Evolutionary conservation across 2,329 filamentous ascomycete genomes (phyloP).

Genomic region (Penicillium sp.): DNA sequence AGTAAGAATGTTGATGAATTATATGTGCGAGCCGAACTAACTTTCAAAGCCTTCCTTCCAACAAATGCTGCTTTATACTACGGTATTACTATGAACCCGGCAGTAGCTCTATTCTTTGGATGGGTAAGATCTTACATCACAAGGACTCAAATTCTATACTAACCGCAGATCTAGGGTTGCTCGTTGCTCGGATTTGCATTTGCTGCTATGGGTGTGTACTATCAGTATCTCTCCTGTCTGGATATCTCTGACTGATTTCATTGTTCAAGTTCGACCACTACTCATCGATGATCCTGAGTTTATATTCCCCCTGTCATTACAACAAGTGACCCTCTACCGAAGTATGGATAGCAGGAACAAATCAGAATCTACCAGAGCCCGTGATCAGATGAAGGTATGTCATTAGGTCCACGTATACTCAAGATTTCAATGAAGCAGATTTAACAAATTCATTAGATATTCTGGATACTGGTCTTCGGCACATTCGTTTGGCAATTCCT

Average conservation of each 20-base stretch:
- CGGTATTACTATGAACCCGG: not conserved
- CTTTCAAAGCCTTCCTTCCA: not conserved
- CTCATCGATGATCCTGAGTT: not conserved
- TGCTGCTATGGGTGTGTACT: not conserved
- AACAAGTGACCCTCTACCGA: not conserved
- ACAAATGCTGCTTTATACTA: not conserved
- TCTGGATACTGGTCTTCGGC: not conserved
- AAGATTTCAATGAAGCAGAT: not conserved
- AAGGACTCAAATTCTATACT: not conserved
- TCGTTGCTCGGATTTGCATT: not conserved
- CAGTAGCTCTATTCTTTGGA: not conserved
- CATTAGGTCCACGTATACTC: not conserved
- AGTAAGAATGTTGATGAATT: not conserved
- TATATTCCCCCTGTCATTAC: not conserved
- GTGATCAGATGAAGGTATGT: not conserved
- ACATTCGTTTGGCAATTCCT: not conserved
- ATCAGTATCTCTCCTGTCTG: not conserved
- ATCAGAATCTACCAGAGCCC: not conserved
- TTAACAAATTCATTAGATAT: not conserved
- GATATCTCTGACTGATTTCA: not conserved
- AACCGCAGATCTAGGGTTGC: not conserved
- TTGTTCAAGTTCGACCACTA: not conserved
- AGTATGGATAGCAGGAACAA: not conserved
- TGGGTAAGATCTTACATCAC: not conserved
- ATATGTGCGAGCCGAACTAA: not conserved